Evolutionary conservation across 352 stramenopile genomes (phyloP).

Genomic region (Phytophthora aleatoria): DNA sequence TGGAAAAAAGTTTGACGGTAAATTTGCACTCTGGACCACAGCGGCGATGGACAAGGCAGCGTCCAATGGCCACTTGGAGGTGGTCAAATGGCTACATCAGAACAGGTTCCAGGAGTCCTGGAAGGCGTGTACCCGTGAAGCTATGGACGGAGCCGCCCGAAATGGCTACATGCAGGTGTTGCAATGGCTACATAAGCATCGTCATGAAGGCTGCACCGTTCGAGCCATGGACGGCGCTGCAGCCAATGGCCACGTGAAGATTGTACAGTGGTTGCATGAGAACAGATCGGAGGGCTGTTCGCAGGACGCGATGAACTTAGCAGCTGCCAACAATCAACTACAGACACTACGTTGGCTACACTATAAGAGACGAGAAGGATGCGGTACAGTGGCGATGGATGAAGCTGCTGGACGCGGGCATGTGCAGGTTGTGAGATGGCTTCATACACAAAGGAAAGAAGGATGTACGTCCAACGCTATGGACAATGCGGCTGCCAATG

Average conservation of each 20-base stretch:
- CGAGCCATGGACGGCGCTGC: constrained; percentile 35
- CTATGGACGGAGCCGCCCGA: constrained; percentile 35
- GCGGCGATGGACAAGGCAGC: constrained; percentile 39
- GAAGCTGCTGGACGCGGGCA: constrained; percentile 25
- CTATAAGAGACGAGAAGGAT: constrained; percentile 29
- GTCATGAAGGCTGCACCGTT: constrained; percentile 34
- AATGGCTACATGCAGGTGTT: constrained; percentile 34
- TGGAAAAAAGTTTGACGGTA: constrained; percentile 33
- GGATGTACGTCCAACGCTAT: constrained; percentile 36
- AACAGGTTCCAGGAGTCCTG: constrained; percentile 37
- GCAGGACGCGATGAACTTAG: constrained; percentile 30
- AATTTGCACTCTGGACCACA: constrained; percentile 38
- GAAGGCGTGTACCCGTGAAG: constrained; percentile 38
- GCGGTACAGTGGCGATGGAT: constrained; percentile 28
- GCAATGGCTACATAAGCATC: constrained; percentile 38
- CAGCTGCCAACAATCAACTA: constrained; percentile 29
- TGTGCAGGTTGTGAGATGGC: constrained; percentile 33
- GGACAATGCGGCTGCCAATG: constrained; percentile 39
- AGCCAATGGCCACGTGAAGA: constrained; percentile 28
- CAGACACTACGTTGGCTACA: constrained; percentile 29
- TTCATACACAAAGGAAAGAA: constrained; percentile 27
- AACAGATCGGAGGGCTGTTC: constrained; percentile 31
- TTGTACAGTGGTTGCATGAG: constrained; percentile 38
- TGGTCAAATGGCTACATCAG: constrained; percentile 49
- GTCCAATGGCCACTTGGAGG: constrained; percentile 32